phyloP scores from a whole-genome alignment of 257 asterid genomes.

The Catharanthus roseus region DNA sequence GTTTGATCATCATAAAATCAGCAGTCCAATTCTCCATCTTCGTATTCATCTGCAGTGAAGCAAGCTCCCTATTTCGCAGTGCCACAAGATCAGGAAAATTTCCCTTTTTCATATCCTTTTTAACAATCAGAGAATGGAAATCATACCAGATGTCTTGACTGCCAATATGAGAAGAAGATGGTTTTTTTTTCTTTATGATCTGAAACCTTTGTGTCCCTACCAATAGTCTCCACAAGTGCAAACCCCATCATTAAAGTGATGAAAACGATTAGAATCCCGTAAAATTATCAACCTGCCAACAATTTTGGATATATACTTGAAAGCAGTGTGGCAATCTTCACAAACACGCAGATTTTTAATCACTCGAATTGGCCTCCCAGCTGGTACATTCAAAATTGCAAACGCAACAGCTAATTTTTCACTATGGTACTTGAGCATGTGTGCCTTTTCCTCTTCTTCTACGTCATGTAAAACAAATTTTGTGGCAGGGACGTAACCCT shows the following conservation, averaged over 20 bases:
- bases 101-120: neutral
- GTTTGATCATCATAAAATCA: neutral
- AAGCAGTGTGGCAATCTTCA: constrained; percentile 84
- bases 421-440: constrained; percentile 85
- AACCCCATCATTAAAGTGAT: constrained; percentile 71
- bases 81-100: neutral
- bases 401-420: constrained; percentile 88
- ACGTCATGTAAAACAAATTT: constrained; percentile 89
- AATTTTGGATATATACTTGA: constrained; percentile 73
- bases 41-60: neutral
- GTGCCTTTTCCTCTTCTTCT: constrained; percentile 90
- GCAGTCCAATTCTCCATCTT: neutral
- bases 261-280: constrained; percentile 91
- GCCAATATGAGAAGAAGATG: neutral
- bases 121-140: neutral
- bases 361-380: constrained; percentile 74
- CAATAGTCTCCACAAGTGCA: constrained; percentile 97
- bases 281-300: constrained; percentile 67
- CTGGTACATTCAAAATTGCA: constrained; percentile 66
- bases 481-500: constrained; percentile 69
- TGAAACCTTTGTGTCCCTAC: constrained; percentile 24
- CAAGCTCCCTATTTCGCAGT: neutral
- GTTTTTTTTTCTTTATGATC: neutral
- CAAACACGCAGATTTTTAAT: constrained; percentile 89
- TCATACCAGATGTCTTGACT: neutral